Evolutionary conservation across 805 yeast genomes (phyloP), one percentile per base, ranked within the genome.

Genomic region (Candida silvatica): DNA sequence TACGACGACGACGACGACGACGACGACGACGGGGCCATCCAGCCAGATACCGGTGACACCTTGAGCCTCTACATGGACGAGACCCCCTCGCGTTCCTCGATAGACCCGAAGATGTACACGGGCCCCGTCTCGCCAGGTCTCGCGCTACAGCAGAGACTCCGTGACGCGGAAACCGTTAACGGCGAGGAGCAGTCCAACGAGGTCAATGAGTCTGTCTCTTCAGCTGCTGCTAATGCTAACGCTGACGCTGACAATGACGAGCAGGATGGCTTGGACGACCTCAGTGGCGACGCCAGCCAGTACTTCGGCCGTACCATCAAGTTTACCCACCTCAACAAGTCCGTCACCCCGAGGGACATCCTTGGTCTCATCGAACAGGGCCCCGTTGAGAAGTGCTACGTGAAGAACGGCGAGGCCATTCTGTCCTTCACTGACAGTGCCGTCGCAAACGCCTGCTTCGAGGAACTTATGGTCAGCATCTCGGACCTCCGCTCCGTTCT

Each of bases 351-450:
- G 9, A 40, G 39, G 12, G 48, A 50, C 4, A 34, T 54, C 8
- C 51, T 74, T 29, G 65, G 71, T 31, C 53, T 59, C 22, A 62
- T 78, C 7, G 71, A 70, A 29, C 64, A 51, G 48, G 84, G 82
- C 3, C 81, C 84, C 1, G 64, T 80, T 24, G 87, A 80, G 51
- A 71, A 71, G 45, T 64, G 75, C 40, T 64, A 67, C 14, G 9
- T 32, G 6, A 20, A 27, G 26, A 7, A 7, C 23, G 4, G 9
- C 24, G 15, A 27, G 33, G 32, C 40, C 2, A 29, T 30, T 3
- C 11, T 56, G 0, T 47, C 59, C 7, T 58, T 56, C 36, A 43
- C 52, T 7, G 50, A 52, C 27, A 17, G 26, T 8, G 25, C 28
- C 11, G 39, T 43, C 11, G 51, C 60, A 9, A 32, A 36, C 17